Base-by-base conservation (phyloP, 1,284 basidiomycete species). In the Somion occarium region DNA sequence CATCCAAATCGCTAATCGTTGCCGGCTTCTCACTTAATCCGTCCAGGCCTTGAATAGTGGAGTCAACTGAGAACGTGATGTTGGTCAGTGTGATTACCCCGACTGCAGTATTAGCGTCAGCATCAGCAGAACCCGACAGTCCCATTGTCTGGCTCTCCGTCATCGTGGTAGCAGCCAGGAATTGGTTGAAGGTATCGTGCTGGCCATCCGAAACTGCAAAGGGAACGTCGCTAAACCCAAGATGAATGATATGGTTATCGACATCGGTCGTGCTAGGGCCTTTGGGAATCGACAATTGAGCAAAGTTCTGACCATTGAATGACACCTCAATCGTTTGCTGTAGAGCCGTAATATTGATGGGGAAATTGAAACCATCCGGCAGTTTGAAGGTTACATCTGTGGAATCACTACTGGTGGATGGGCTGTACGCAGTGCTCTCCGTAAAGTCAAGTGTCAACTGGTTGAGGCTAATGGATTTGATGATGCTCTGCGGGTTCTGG, bases 81-180 rank as follows among this genome's bases (percentile, higher is more conserved):
- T 74, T 76, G 26, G 66, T 71, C 15, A 86, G 65, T 18, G 73
- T 80, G 55, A 91, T 65, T n/a, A 79, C 58, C n/a, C 88, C 88
- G 48, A 89, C 79, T 3, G 85, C 87, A 1, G 88, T 91, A n/a
- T 71, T 69, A 3, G 84, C 82, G 52, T 79, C 76, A 3, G 76
- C 75, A 59, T 81, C 78, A 7, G 83, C 83, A 15, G 68, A 59
- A 18, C 88, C 88, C 19, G 78, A 78, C 3, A 91, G 69, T 5
- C 69, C 65, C 56, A 91, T 71, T 0, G 73, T 76, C 58, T 83
- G 70, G n/a, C 61, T 67, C 27, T 64, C 64, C 3, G 73, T 72
- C 15, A 73, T 67, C 0, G 86, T 87, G 2, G 84, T 85, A 9
- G 78, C 76, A n/a, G 85, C 77, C 27, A 91, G 62, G 66, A 91